Conservation (phyloP, 805 yeast species). For the Clavispora fructus region DNA sequence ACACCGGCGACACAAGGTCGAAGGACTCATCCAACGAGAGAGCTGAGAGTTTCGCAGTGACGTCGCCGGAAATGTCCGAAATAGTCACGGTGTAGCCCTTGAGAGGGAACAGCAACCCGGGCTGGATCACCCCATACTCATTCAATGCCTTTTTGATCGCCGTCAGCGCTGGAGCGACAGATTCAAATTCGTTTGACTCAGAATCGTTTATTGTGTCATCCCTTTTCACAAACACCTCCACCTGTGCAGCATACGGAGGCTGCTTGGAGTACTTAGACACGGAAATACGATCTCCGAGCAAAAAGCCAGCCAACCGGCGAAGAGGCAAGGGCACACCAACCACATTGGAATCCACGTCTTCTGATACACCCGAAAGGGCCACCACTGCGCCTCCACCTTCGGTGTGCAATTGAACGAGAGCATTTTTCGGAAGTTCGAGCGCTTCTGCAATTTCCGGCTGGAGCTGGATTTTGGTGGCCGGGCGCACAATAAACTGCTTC, state of each 20-base stretch:
- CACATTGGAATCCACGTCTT: constrained; percentile 25
- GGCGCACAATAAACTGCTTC: constrained; percentile 36
- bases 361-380: constrained; percentile 41
- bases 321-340: constrained; percentile 21
- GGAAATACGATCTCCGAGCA: constrained; percentile 44
- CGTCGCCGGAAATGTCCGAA: constrained; percentile 18
- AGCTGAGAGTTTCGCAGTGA: constrained; percentile 8
- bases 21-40: constrained; percentile 6
- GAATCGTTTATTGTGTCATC: background rate
- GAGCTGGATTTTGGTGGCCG: constrained; percentile 26
- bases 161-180: constrained; percentile 5
- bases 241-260: constrained; percentile 31
- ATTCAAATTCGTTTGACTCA: background rate
- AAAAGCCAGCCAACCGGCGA: constrained; percentile 32
- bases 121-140: constrained; percentile 57
- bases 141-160: constrained; percentile 38
- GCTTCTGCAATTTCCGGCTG: constrained; percentile 43
- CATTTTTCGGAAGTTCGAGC: constrained; percentile 42
- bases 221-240: constrained; percentile 2
- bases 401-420: constrained; percentile 41
- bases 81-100: constrained; percentile 18
- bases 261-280: constrained; percentile 43
- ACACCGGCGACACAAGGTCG: constrained; percentile 43
- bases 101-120: constrained; percentile 41
- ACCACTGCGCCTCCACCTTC: constrained; percentile 42